Conservation (phyloP, 106 monocot species). For the Dioscorea alata region DNA sequence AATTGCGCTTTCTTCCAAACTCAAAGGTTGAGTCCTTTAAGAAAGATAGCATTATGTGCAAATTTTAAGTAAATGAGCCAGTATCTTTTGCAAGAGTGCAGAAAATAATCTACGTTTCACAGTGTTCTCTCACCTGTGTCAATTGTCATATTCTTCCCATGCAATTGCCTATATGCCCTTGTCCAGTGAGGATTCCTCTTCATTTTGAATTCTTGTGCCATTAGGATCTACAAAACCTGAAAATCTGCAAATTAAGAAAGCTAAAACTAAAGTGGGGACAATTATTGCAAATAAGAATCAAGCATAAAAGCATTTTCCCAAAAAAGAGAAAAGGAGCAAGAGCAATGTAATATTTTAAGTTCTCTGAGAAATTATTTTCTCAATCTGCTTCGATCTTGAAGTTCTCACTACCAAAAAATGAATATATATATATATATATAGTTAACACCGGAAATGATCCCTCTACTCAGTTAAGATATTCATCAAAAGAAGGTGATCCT, state of each 20-base stretch:
- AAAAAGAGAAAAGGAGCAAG: neutral
- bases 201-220: slow-evolving; percentile 48
- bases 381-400: no score
- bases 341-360: no score
- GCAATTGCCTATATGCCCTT: slow-evolving; percentile 67
- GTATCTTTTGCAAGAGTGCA: no score
- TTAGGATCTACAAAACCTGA: slow-evolving; percentile 86
- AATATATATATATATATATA: no score
- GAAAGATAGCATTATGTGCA: neutral
- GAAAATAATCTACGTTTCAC: no score
- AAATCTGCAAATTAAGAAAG: slow-evolving; percentile 59
- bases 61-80: no score
- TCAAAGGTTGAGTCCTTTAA: slow-evolving; percentile 77
- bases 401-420: no score
- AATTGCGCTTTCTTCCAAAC: slow-evolving; percentile 88
- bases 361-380: no score
- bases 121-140: slow-evolving; percentile 58
- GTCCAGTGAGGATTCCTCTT: no score
- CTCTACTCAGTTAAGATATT: no score
- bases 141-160: slow-evolving; percentile 95
- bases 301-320: neutral
- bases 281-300: neutral
- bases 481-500: no score
- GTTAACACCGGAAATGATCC: no score
- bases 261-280: neutral